phyloP scores from a whole-genome alignment of 78 protist species.

The Pigoraptor vietnamica region DNA sequence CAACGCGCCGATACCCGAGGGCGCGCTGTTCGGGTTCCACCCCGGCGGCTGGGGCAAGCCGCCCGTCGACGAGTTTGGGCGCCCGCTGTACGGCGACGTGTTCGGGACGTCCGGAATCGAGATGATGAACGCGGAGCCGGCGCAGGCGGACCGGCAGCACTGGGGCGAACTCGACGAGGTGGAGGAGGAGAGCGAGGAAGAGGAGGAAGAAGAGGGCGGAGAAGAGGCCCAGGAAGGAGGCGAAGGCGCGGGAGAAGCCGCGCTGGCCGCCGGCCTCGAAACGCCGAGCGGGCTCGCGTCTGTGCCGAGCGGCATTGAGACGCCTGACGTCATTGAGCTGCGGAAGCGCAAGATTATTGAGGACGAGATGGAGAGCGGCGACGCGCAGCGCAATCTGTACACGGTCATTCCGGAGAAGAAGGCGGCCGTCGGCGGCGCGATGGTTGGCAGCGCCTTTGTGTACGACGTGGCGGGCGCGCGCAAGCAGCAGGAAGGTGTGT shows the following conservation, averaged over 20 bases:
- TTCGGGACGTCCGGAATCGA: slow-evolving; percentile 34
- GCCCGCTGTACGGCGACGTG: slow-evolving; percentile 84
- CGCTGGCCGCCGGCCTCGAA: not conserved
- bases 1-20: slow-evolving; percentile 96
- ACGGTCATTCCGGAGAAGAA: slow-evolving; percentile 9
- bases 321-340: slow-evolving; percentile 18
- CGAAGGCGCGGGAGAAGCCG: not conserved
- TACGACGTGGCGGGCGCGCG: not conserved
- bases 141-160: slow-evolving; percentile 3
- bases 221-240: not conserved
- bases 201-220: slow-evolving; percentile 47
- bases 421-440: not conserved
- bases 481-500: not conserved
- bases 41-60: slow-evolving; percentile 94
- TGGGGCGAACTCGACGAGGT: slow-evolving; percentile 57
- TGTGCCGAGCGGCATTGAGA: not conserved
- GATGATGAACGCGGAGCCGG: not conserved
- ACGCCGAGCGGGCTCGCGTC: slow-evolving; percentile 17
- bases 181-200: slow-evolving; percentile 59
- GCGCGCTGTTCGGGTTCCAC: slow-evolving; percentile 60
- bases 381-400: slow-evolving; percentile 3
- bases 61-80: slow-evolving; percentile 81
- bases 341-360: slow-evolving; percentile 11
- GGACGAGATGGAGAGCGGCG: not conserved
- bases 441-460: not conserved